A percentile compares a stretch with the other conserved stretches of the same genome.
Evolutionary conservation across 1,284 basidiomycete species (phyloP).

Genomic region (Tylopilus orsonianus): DNA sequence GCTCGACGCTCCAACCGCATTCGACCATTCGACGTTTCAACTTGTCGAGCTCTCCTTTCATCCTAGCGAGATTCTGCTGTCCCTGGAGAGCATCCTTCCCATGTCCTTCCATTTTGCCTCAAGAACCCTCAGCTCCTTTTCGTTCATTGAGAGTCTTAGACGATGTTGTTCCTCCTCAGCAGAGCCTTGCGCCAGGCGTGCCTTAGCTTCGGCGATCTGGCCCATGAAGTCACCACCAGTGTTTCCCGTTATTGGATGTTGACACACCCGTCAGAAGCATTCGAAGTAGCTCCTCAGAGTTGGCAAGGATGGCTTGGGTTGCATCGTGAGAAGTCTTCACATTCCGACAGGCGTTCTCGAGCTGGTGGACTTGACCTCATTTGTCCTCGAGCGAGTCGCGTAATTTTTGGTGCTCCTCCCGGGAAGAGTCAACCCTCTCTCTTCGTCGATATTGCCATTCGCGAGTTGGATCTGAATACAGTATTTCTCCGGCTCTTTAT

Average conservation of each 20-base stretch:
- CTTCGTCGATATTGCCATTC: conserved; percentile 76
- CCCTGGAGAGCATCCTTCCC: conserved; percentile 79
- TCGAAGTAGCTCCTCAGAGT: conserved; percentile 92
- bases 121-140: conserved; percentile 80
- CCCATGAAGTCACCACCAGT: conserved; percentile 92
- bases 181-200: conserved; percentile 70
- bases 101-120: conserved; percentile 84
- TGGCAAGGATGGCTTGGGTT: conserved; percentile 63
- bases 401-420: conserved; percentile 63
- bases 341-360: conserved; percentile 63
- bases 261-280: conserved; percentile 92
- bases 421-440: conserved; percentile 61
- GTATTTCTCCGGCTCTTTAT: conserved; percentile 85
- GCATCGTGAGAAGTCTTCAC: conserved; percentile 75
- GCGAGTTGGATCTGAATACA: conserved; percentile 88
- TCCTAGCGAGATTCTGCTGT: conserved; percentile 63
- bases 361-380: conserved; percentile 54
- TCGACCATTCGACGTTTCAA: conserved; percentile 54
- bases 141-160: conserved; percentile 75
- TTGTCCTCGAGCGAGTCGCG: conserved; percentile 55
- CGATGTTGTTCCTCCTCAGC: conserved; percentile 88
- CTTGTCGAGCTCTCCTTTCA: conserved; percentile 62
- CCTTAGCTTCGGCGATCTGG: conserved; percentile 88
- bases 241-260: conserved; percentile 55
- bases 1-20: conserved; percentile 80